phyloP scores from a whole-genome alignment of 2,329 filamentous ascomycete species.

The Ophiostoma ulmi region DNA sequence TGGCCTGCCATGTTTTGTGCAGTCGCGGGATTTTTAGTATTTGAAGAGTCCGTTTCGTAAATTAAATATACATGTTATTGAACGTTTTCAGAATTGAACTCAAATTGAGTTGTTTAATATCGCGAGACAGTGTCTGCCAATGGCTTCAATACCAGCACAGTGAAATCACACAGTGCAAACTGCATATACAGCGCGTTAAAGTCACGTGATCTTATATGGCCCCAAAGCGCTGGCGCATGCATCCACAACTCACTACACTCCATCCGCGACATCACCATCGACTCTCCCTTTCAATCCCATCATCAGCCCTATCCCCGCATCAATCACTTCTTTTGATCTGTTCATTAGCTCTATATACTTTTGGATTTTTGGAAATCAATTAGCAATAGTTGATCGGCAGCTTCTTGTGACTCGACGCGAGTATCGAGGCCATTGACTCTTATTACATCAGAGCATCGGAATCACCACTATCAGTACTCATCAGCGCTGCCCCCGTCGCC shows the following conservation, averaged over 20 bases:
- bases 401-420: neutral
- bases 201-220: neutral
- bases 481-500: neutral
- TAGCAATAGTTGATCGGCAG: neutral
- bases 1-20: constrained; percentile 47
- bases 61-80: too few species aligned
- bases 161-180: neutral
- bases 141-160: too few species aligned
- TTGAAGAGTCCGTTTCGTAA: neutral
- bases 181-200: neutral
- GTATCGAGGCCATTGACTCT: neutral
- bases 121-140: too few species aligned
- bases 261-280: neutral
- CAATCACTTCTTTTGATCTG: neutral
- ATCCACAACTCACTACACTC: neutral
- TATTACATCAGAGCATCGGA: neutral
- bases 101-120: neutral
- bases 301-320: neutral
- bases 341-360: neutral
- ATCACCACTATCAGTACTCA: neutral
- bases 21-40: neutral
- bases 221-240: neutral
- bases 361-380: constrained; percentile 10
- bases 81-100: too few species aligned
- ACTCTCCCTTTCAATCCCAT: neutral